Percentiles rank a stretch among this genome's conserved stretches.
Conservation (phyloP, 192 early-diverging fungal genomes). For the Podila minutissima region DNA sequence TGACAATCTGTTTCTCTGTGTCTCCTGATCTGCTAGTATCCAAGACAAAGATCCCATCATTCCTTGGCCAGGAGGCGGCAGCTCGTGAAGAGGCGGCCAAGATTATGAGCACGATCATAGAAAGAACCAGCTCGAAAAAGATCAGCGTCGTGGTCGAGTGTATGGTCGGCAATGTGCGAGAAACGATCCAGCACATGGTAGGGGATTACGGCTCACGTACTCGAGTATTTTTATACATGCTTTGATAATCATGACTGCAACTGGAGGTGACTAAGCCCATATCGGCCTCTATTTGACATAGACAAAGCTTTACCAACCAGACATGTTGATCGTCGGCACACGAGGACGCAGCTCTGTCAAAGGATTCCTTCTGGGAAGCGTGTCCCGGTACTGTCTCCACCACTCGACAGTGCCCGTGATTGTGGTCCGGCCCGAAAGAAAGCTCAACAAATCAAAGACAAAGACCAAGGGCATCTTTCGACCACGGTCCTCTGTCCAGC, state of each 20-base stretch:
- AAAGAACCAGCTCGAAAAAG: constrained; percentile 31
- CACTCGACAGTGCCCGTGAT: constrained; percentile 75
- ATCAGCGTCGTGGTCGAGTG: constrained; percentile 64
- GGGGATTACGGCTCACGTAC: background rate
- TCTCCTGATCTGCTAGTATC: constrained; percentile 12
- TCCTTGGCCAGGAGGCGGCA: constrained; percentile 27
- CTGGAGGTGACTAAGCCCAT: no score
- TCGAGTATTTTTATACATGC: no score
- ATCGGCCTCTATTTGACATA: constrained; percentile 1
- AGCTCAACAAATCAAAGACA: constrained; percentile 49
- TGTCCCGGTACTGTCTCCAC: constrained; percentile 75
- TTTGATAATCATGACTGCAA: no score
- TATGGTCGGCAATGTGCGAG: constrained; percentile 64
- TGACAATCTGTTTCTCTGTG: background rate
- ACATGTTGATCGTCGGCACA: constrained; percentile 78
- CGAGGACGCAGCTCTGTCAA: constrained; percentile 73
- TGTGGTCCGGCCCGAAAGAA: constrained; percentile 66
- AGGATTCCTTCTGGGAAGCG: constrained; percentile 73
- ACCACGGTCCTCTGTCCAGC: constrained; percentile 17
- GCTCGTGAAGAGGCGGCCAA: constrained; percentile 33
- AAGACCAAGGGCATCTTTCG: constrained; percentile 50
- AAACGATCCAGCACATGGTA: constrained; percentile 69
- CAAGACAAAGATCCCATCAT: constrained; percentile 38
- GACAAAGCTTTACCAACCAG: constrained; percentile 68
- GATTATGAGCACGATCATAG: constrained; percentile 31